Conservation (phyloP, 805 yeast species). For the Deakozyma indianensis region DNA sequence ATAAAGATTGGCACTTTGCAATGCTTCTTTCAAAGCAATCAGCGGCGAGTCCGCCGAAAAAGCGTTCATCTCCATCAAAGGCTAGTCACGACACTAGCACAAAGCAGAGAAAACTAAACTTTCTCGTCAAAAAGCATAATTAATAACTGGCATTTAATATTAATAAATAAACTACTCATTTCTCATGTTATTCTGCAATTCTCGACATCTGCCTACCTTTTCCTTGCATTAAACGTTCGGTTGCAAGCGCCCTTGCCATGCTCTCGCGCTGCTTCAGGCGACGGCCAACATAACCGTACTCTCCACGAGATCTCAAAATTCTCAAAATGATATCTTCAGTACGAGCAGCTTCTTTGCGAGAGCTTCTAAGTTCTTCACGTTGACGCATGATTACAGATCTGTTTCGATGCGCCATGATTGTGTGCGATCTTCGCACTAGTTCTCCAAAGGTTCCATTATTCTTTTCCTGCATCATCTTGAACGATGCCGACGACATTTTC, state of each 20-base stretch:
- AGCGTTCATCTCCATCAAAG: background rate
- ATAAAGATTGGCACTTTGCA: constrained; percentile 28
- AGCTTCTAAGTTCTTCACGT: constrained; percentile 31
- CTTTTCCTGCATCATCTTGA: constrained; percentile 33
- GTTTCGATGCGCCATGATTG: constrained; percentile 62
- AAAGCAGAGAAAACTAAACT: background rate
- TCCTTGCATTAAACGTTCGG: constrained; percentile 27
- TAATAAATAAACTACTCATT: background rate
- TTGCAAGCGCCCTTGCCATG: constrained; percentile 38
- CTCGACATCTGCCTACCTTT: background rate
- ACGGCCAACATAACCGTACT: constrained; percentile 40
- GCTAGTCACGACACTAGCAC: background rate
- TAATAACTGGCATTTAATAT: too few species aligned
- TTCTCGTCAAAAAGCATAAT: background rate
- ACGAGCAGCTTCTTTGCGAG: constrained; percentile 29
- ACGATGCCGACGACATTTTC: constrained; percentile 38
- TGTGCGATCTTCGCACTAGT: constrained; percentile 45
- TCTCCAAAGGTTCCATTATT: constrained; percentile 32
- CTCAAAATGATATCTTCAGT: constrained; percentile 62
- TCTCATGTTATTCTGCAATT: background rate
- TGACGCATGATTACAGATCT: constrained; percentile 36
- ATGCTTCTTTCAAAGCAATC: constrained; percentile 12
- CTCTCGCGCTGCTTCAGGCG: constrained; percentile 50
- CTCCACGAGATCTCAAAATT: constrained; percentile 52
- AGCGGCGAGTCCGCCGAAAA: too few species aligned